Base-by-base conservation (phyloP, 2,329 filamentous ascomycete species). In the Aureobasidium sp. region DNA sequence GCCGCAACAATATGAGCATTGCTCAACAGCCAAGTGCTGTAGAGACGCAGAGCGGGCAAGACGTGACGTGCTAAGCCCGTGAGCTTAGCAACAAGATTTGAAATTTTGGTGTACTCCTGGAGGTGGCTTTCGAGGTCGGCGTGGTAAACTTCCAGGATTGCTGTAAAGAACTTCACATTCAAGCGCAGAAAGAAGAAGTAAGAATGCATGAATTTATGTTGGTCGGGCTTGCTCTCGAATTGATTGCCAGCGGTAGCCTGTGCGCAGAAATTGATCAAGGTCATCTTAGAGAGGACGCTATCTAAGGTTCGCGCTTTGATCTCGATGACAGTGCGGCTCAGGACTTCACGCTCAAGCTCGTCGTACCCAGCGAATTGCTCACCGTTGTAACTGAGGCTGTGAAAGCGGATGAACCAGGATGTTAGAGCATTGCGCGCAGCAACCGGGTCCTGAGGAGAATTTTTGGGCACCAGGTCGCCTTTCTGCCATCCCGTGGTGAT, bases 221-320 rank as follows among this genome's bases (percentile, higher is more conserved):
- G 68, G 47, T 66, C 67, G 63, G 66, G 67, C 73, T 70, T 78
- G 86, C 87, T 77, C 72, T 80, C 77, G 64, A 87, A 80, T 67
- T 82, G 84, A 27, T 83, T 76, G 34, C 80, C 81, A 47, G 90
- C 87, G 70, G 90, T 82, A 66, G 87, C 84, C 72, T 94, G 90
- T 7, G 92, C 90, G 6, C 90, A 86, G 65, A 97, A 88, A 69
- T 95, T 97, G 67, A 93, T 85, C 48, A 97, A 78, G 6, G 90
- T 84, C 74, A 97, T 88, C 71, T 92, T 94, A 65, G 89, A 82
- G 32, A 97, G 73, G 13, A 84, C 82, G 13, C 81, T 81, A 48
- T 87, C 83, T 53, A 88, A 80, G 1, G 83, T 81, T 10, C 85
- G 81, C 65, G 86, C 84, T 71, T 89, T 91, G 32, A 94, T 78